Evolutionary conservation across 257 asterid species (phyloP), one percentile per base, ranked within the genome.

Genomic region (Knoxia roxburghii): DNA sequence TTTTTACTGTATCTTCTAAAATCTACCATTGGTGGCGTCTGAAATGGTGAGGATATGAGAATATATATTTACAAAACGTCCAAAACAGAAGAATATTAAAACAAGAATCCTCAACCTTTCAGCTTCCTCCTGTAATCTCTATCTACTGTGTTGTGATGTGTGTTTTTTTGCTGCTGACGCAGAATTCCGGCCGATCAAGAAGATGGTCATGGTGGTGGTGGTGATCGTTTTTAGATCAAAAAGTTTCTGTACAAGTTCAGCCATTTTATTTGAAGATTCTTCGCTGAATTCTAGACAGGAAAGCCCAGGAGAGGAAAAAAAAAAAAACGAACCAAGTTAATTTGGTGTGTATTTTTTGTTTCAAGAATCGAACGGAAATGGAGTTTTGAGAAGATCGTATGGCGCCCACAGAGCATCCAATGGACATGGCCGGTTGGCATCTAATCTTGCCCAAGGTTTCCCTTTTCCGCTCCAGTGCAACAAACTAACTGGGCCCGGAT

Each of bases 391-490:
- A 10, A 92, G 88, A 86, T 92, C 98, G 69, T 92, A 92, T 12
- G 97, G 98, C 20, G 96, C 97, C 98, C 98, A 92, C 0, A 92
- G 83, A 21, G 97, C 96, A 72, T 92, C 98, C 71, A 92, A 73
- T 0, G 98, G 96, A 61, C 98, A 92, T 0, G 98, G 96, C 57
- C 96, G 57, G 60, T 80, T 79, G 0, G 96, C 93, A 30, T 92
- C 98, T 2, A 92, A 89, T 68, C 98, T 70, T 0, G 81, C 98
- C 98, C 98, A 92, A 0, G 98, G 98, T 76, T 92, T 92, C 56
- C 98, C 98, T 76, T 92, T 92, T 8, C 98, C 98, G 67, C 98
- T 92, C 98, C 98, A 92, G 67, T 92, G 98, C 68, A 92, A 63
- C 33, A 92, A 72, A 69, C 98, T 92, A 6, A 89, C 98, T 0